Percentiles rank a stretch among this genome's conserved stretches.
These are phyloP conservation scores for Aspergillus phoenicis DNA, from an alignment of 2,329 filamentous ascomycete genomes.

Conservation along the genomic window DNA sequence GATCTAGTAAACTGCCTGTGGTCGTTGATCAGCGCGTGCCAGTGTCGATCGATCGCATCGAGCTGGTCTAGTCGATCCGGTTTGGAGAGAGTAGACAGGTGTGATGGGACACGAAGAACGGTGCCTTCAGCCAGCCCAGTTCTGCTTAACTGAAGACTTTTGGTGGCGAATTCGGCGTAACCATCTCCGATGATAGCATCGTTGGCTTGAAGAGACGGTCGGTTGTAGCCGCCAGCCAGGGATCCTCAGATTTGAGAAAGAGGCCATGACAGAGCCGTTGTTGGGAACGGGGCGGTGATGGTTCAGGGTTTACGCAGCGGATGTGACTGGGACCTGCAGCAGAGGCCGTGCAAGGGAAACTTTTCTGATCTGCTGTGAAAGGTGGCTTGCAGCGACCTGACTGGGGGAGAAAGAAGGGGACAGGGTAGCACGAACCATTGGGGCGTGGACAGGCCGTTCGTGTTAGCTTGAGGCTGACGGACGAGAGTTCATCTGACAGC, in stretches of 20 bases:
- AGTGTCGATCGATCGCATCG: neutral
- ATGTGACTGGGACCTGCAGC: neutral
- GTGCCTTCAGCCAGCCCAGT: neutral
- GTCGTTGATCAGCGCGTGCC: neutral
- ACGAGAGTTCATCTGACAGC: neutral
- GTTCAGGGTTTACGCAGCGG: too few species aligned
- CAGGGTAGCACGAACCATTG: neutral
- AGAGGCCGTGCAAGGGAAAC: neutral
- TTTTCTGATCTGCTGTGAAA: neutral
- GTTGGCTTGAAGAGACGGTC: neutral
- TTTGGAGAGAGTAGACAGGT: too few species aligned
- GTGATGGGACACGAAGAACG: neutral
- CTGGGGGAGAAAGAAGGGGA: neutral
- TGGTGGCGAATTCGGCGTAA: neutral
- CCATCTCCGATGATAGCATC: neutral
- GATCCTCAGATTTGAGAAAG: too few species aligned
- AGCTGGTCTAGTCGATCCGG: too few species aligned
- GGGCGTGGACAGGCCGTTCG: neutral
- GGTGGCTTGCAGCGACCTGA: neutral
- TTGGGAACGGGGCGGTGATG: too few species aligned
- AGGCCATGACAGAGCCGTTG: too few species aligned
- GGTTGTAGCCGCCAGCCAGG: neutral
- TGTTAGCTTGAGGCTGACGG: constrained; percentile 1
- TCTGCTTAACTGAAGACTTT: neutral
- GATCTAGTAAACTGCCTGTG: neutral